phyloP scores from a whole-genome alignment of 202 grass and related monocot genomes.

The Schoenoplectus tabernaemontani region DNA sequence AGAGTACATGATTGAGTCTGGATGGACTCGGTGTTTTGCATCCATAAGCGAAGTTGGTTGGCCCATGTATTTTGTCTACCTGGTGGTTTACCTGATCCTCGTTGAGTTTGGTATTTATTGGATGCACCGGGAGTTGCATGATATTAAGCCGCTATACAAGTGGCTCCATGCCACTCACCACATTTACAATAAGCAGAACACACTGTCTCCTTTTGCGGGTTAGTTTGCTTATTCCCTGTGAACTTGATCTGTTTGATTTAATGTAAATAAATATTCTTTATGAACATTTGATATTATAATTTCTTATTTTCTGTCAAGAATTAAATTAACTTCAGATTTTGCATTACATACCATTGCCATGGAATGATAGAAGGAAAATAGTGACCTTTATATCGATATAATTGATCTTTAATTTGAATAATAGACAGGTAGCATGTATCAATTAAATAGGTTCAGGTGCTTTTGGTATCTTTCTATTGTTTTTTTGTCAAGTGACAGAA shows the following conservation, averaged over 20 bases:
- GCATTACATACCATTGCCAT: neutral
- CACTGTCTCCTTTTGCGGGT: slow-evolving; percentile 92
- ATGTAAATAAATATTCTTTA: neutral
- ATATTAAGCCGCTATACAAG: slow-evolving; percentile 97
- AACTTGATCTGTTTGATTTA: neutral
- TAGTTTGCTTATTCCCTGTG: slow-evolving; percentile 11
- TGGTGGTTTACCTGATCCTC: slow-evolving; percentile 50
- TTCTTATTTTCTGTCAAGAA: neutral
- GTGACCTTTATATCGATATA: neutral
- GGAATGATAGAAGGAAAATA: neutral
- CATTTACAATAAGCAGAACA: slow-evolving; percentile 98
- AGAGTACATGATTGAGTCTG: slow-evolving; percentile 77
- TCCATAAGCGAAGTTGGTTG: slow-evolving; percentile 57
- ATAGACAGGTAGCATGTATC: neutral
- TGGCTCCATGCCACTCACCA: slow-evolving; percentile 86
- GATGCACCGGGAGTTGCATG: slow-evolving; percentile 96
- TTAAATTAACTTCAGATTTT: neutral
- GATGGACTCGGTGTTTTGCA: slow-evolving; percentile 75
- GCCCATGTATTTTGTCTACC: slow-evolving; percentile 43
- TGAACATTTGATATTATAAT: neutral
- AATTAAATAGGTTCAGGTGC: neutral
- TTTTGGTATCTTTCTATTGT: neutral
- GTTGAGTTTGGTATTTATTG: slow-evolving; percentile 97
- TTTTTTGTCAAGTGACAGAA: neutral
- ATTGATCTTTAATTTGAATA: neutral